Base-by-base conservation (phyloP, 768 basidiomycete genomes). In the Holtermannia corniformis region DNA sequence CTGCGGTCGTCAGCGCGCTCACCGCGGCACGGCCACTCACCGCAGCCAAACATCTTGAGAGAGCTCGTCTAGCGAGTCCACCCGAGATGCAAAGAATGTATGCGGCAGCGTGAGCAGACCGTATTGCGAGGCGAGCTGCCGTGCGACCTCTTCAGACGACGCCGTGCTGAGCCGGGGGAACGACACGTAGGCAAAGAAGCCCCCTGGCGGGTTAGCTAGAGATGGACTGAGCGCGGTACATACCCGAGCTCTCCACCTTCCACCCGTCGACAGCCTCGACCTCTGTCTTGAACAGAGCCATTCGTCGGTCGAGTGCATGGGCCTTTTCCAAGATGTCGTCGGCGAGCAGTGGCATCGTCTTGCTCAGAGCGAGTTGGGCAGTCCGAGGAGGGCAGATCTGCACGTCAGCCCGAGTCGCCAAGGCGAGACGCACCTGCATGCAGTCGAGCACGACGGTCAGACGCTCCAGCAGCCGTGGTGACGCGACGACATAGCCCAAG, bases 151-250 rank as follows among this genome's bases (percentile, higher is more conserved):
- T n/a, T n/a, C n/a, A n/a, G n/a, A n/a, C n/a, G n/a, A n/a, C n/a
- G n/a, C n/a, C n/a, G n/a, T n/a, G n/a, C n/a, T n/a, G n/a, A n/a
- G n/a, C n/a, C n/a, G n/a, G n/a, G n/a, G n/a, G n/a, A n/a, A 71
- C n/a, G 75, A 71, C 44, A 88, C 84, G 63, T 84, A 92, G 3
- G 85, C 85, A 59, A 80, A 91, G 70, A 83, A 90, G 0, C 80
- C 87, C n/a, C n/a, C n/a, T n/a, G n/a, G n/a, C n/a, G n/a, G n/a
- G n/a, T n/a, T n/a, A n/a, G n/a, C n/a, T n/a, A n/a, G n/a, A n/a
- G n/a, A n/a, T n/a, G n/a, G n/a, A n/a, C n/a, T n/a, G n/a, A n/a
- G n/a, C n/a, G n/a, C n/a, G n/a, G n/a, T n/a, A n/a, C n/a, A n/a
- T n/a, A 0, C 85, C 86, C 37, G 79, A 79, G 0, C 80, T 77